Evolutionary conservation across 2,329 filamentous ascomycete species (phyloP).

Genomic region (Claviceps quebecensis): DNA sequence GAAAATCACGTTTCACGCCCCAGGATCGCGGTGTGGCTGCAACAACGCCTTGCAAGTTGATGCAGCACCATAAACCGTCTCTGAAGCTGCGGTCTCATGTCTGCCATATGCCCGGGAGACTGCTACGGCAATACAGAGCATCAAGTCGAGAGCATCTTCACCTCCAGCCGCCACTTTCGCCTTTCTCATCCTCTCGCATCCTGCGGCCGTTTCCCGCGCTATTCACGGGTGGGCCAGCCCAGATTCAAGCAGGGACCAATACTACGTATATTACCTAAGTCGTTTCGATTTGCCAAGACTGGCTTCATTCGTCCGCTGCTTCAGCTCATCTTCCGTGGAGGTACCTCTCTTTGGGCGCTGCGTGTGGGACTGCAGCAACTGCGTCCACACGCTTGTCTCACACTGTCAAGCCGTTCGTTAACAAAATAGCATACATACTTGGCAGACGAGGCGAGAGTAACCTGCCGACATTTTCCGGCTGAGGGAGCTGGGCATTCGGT

Average conservation of each 20-base stretch:
- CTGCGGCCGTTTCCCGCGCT: not conserved
- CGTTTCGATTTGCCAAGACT: constrained; percentile 1
- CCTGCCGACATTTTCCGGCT: not conserved
- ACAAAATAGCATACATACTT: not conserved
- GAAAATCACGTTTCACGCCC: not conserved
- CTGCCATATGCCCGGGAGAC: constrained; percentile 2
- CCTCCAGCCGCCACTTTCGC: not conserved
- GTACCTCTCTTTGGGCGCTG: not conserved
- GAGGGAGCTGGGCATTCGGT: not conserved
- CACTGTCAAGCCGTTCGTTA: not conserved
- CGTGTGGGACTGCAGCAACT: not conserved
- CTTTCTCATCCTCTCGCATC: not conserved
- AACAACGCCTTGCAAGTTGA: too few relatives aligned
- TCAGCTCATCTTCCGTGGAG: not conserved
- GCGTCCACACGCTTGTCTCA: not conserved
- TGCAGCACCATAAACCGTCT: too few relatives aligned
- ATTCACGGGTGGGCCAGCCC: not conserved
- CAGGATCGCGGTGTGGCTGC: too few relatives aligned
- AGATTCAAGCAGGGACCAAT: not conserved
- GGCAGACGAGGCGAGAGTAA: not conserved
- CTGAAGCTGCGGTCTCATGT: not conserved
- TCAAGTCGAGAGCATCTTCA: constrained; percentile 4
- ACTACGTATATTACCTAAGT: too few relatives aligned
- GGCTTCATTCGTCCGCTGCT: not conserved
- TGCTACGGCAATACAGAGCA: constrained; percentile 1